phyloP scores from a whole-genome alignment of 192 early-diverging fungal species.

The Spizellomyces sp. region DNA sequence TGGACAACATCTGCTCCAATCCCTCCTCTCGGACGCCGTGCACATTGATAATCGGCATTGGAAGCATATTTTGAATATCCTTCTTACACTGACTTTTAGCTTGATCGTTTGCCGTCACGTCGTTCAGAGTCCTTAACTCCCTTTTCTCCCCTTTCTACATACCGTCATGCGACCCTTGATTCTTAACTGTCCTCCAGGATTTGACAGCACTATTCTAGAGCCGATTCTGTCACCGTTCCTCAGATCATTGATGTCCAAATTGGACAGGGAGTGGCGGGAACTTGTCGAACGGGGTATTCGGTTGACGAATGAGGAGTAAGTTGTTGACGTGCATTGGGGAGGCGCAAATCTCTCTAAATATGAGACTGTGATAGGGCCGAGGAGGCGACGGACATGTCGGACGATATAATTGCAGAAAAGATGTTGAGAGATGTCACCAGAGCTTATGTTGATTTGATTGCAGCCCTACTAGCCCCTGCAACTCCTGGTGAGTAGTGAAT shows the following conservation, averaged over 20 bases:
- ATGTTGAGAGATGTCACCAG: slow-evolving; percentile 40
- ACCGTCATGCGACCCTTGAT: slow-evolving; percentile 33
- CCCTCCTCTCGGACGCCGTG: slow-evolving; percentile 20
- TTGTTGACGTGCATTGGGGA: not conserved
- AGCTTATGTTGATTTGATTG: slow-evolving; percentile 30
- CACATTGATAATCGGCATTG: slow-evolving; percentile 39
- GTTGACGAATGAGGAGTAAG: slow-evolving; percentile 27
- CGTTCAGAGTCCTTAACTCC: not conserved
- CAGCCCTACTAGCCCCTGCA: slow-evolving; percentile 17
- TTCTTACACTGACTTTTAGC: not conserved
- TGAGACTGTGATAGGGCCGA: slow-evolving; percentile 21
- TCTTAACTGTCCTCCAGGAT: slow-evolving; percentile 30
- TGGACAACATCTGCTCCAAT: not conserved
- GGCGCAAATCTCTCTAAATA: not conserved
- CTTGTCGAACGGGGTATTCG: slow-evolving; percentile 15
- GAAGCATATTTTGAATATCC: slow-evolving; percentile 33
- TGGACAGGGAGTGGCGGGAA: slow-evolving; percentile 37
- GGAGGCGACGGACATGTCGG: slow-evolving; percentile 27
- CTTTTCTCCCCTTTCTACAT: not conserved
- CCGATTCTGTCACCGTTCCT: slow-evolving; percentile 23
- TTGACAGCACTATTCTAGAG: slow-evolving; percentile 16
- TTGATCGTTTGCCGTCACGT: too few species aligned
- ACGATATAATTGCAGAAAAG: slow-evolving; percentile 40
- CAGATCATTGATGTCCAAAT: slow-evolving; percentile 17
- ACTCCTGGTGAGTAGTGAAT: slow-evolving; percentile 5